These are phyloP conservation scores for Aspergillus intermedius DNA, from an alignment of 2,329 filamentous ascomycete species.

Conservation along the genomic window DNA sequence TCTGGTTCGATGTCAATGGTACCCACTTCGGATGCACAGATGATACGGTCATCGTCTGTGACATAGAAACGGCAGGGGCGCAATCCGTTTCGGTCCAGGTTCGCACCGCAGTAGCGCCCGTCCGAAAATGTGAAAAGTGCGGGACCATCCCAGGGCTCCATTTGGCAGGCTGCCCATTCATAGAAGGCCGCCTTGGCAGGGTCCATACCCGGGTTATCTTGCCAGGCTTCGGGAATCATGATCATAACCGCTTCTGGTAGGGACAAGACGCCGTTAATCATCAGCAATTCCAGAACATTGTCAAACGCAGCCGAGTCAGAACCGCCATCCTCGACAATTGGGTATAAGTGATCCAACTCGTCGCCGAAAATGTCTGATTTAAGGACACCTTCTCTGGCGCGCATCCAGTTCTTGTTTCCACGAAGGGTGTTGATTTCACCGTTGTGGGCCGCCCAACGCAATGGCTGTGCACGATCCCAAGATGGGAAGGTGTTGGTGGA, in stretches of 20 bases:
- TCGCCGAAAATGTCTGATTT: conserved; percentile 88
- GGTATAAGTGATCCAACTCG: conserved; percentile 83
- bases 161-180: conserved; percentile 96
- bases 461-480: conserved; percentile 93
- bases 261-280: conserved; percentile 92
- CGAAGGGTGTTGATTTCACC: conserved; percentile 97
- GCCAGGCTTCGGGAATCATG: conserved; percentile 97
- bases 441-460: conserved; percentile 96
- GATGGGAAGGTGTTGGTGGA: conserved; percentile 98
- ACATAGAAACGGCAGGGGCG: conserved; percentile 96
- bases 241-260: conserved; percentile 96
- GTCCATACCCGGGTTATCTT: conserved; percentile 87
- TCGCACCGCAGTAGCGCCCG: conserved; percentile 92
- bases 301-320: conserved; percentile 97
- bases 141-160: conserved; percentile 98
- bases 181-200: conserved; percentile 95
- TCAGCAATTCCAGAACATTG: conserved; percentile 88
- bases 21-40: conserved; percentile 94
- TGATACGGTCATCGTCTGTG: conserved; percentile 92
- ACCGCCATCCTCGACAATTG: conserved; percentile 91
- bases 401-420: conserved; percentile 99
- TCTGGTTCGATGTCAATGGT: conserved; percentile 89
- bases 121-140: conserved; percentile 96
- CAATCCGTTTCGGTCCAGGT: conserved; percentile 90
- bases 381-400: conserved; percentile 89